Conservation (phyloP, 495 filamentous ascomycete genomes). For the Neurospora sp. region DNA sequence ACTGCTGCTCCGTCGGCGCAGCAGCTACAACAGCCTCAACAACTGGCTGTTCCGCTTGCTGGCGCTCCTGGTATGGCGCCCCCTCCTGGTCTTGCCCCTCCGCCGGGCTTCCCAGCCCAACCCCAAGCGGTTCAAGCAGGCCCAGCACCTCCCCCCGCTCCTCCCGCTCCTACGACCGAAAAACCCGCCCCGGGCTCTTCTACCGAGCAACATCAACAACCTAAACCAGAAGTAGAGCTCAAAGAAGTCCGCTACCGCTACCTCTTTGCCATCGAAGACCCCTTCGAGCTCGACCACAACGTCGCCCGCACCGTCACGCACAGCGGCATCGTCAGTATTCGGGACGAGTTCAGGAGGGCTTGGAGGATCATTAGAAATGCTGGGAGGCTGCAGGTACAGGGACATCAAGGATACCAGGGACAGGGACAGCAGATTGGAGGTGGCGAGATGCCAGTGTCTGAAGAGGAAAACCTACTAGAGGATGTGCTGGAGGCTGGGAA, state of each 20-base stretch:
- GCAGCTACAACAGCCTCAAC: neutral
- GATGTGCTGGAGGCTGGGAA: neutral
- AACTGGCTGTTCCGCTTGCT: neutral
- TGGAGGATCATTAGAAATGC: slow-evolving; percentile 48
- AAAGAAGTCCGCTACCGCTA: slow-evolving; percentile 68
- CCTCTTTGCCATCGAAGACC: slow-evolving; percentile 79
- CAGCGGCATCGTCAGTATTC: slow-evolving; percentile 61
- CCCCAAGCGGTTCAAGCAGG: neutral
- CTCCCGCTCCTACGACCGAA: neutral
- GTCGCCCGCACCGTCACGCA: slow-evolving; percentile 72
- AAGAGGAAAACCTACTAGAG: neutral
- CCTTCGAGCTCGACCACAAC: slow-evolving; percentile 76
- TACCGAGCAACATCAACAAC: neutral
- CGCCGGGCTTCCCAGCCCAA: neutral
- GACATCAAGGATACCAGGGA: neutral
- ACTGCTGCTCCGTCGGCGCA: neutral
- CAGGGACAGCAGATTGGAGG: neutral
- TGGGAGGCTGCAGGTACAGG: slow-evolving; percentile 6
- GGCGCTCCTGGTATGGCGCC: neutral
- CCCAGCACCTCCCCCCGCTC: neutral
- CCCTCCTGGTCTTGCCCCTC: neutral
- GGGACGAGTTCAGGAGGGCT: slow-evolving; percentile 70
- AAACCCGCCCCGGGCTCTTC: neutral
- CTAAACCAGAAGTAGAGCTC: slow-evolving; percentile 18
- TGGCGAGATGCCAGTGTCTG: neutral